Evolutionary conservation across 2,329 filamentous ascomycete genomes (phyloP).

Genomic region (Pseudonectria buxi): DNA sequence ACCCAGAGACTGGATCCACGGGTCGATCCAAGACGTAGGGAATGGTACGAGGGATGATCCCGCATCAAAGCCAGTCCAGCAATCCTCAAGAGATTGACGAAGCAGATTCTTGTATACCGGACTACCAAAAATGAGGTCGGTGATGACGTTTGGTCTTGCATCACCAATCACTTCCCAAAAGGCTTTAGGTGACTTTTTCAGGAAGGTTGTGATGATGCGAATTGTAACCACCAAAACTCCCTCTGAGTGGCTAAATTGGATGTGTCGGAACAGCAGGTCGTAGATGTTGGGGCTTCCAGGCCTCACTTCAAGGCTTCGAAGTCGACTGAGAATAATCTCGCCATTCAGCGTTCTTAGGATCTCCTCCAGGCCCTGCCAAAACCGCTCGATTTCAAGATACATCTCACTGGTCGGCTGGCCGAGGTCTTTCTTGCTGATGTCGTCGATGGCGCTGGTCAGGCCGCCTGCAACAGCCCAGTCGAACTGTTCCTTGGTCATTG

Average conservation of each 20-base stretch:
- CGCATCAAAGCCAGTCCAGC: conserved; percentile 34
- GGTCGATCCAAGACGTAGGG: conserved; percentile 70
- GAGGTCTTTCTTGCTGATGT: conserved; percentile 46
- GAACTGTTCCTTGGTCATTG: conserved; percentile 66
- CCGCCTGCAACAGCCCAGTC: conserved; percentile 79
- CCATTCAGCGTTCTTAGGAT: conserved; percentile 70
- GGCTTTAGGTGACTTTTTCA: conserved; percentile 68
- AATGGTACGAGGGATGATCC: conserved; percentile 47
- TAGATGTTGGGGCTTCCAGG: conserved; percentile 55
- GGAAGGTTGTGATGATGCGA: conserved; percentile 60
- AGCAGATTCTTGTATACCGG: conserved; percentile 58
- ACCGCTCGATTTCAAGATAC: conserved; percentile 51
- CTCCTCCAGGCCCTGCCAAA: conserved; percentile 72
- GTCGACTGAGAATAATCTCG: conserved; percentile 66
- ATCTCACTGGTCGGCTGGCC: conserved; percentile 27
- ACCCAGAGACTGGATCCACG: conserved; percentile 71
- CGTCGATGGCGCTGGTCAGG: conserved; percentile 58
- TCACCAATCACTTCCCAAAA: conserved; percentile 87
- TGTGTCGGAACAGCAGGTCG: conserved; percentile 51
- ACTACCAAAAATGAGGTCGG: conserved; percentile 77
- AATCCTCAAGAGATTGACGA: conserved; percentile 48
- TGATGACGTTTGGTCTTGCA: conserved; percentile 70
- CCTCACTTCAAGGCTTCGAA: conserved; percentile 72
- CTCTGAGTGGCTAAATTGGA: conserved; percentile 42
- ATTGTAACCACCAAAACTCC: conserved; percentile 62